A percentile compares a stretch with the other conserved stretches of the same genome.
Conservation (phyloP, 352 stramenopile species). For the Globisporangium barbulae region DNA sequence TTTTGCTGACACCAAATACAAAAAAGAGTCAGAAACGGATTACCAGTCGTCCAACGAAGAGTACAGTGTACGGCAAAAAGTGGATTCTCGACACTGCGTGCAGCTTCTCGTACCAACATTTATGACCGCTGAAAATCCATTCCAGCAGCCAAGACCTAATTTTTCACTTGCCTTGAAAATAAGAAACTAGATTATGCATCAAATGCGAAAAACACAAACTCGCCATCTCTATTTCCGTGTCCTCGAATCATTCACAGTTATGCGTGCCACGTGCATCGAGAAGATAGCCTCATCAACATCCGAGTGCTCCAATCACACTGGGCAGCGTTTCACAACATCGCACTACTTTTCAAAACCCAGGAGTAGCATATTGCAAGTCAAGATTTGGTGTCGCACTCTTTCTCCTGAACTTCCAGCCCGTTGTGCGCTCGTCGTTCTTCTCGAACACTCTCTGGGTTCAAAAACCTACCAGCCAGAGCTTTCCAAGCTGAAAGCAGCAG, state of each 20-base stretch:
- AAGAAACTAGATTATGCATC: background rate
- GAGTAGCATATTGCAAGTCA: too few species aligned
- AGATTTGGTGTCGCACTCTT: too few species aligned
- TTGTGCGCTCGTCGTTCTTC: background rate
- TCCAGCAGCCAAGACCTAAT: background rate
- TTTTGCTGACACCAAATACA: conserved; percentile 5
- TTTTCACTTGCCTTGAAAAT: background rate
- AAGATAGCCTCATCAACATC: too few species aligned
- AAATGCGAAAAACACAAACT: background rate
- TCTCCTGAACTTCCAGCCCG: background rate
- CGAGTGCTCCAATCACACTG: too few species aligned
- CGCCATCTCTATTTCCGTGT: too few species aligned
- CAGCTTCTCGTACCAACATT: background rate
- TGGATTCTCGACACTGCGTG: background rate
- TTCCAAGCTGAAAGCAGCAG: background rate
- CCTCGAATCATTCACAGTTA: too few species aligned
- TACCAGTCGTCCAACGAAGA: background rate
- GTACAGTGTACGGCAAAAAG: background rate
- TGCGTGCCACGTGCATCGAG: too few species aligned
- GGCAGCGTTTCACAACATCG: too few species aligned
- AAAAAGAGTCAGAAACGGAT: conserved; percentile 2
- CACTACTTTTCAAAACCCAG: too few species aligned
- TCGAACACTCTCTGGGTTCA: background rate
- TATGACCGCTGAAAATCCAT: conserved; percentile 4
- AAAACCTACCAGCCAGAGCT: background rate